These are phyloP conservation scores for Loxodes magnus DNA, from an alignment of 73 alveolate genomes.

Conservation along the genomic window DNA sequence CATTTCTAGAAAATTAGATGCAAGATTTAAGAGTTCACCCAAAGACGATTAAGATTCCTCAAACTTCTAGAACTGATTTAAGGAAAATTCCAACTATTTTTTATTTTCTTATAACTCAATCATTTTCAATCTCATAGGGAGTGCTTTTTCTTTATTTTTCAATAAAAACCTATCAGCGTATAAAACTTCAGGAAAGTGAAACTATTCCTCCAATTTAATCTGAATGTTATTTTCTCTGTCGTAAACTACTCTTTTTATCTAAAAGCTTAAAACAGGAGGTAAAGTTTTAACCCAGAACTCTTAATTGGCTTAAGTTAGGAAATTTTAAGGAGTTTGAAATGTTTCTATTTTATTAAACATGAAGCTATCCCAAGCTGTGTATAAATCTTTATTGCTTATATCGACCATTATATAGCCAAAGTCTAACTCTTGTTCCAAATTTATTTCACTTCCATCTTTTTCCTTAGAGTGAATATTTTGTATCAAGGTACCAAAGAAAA, in stretches of 20 bases:
- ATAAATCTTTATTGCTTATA: constrained; percentile 27
- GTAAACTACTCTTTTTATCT: constrained; percentile 41
- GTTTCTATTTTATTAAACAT: constrained; percentile 21
- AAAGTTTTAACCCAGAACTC: constrained; percentile 36
- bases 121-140: constrained; percentile 24
- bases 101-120: constrained; percentile 18
- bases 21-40: neutral
- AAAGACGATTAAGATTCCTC: constrained; percentile 4
- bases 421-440: constrained; percentile 15
- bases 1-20: constrained; percentile 3
- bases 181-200: constrained; percentile 55
- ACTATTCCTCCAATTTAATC: constrained; percentile 33
- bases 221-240: constrained; percentile 22
- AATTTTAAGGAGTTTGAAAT: constrained; percentile 26
- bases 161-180: constrained; percentile 54
- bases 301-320: constrained; percentile 28
- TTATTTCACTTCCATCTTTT: constrained; percentile 4
- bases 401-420: constrained; percentile 41
- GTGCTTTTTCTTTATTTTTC: constrained; percentile 30
- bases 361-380: constrained; percentile 59
- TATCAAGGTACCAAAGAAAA: constrained; percentile 21
- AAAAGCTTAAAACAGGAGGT: constrained; percentile 45
- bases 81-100: constrained; percentile 13
- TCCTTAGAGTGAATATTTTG: constrained; percentile 13
- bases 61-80: constrained; percentile 16